These are phyloP conservation scores for barrel medic (Medicago truncatula) DNA, from an alignment of 306 rosid genomes.

Conservation along the genomic window DNA sequence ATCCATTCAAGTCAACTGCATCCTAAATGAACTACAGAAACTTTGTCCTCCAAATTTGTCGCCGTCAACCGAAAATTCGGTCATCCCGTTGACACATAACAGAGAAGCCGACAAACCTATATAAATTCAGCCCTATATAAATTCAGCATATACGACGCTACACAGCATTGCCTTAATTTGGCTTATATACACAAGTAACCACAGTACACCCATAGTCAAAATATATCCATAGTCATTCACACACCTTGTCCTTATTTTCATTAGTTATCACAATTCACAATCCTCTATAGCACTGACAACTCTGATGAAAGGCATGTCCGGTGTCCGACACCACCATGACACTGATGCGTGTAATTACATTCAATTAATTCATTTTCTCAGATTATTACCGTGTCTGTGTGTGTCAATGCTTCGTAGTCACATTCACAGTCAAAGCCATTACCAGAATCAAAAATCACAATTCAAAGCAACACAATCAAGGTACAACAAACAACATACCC, in stretches of 20 bases:
- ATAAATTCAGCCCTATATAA: constrained; percentile 34
- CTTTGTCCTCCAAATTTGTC: background rate
- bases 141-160: constrained; percentile 17
- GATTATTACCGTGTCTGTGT: no score
- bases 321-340: no score
- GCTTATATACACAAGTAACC: constrained; percentile 16
- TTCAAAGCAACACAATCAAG: constrained; percentile 16
- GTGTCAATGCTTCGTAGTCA: no score
- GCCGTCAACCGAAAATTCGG: constrained; percentile 1
- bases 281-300: no score
- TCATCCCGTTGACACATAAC: background rate
- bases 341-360: background rate
- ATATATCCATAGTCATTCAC: constrained; percentile 32
- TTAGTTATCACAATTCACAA: background rate
- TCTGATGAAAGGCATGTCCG: no score
- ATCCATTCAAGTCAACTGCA: constrained; percentile 35
- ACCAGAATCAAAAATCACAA: constrained; percentile 6
- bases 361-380: no score
- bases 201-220: background rate
- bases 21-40: constrained; percentile 24
- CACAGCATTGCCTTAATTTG: constrained; percentile 11
- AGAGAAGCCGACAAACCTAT: constrained; percentile 1
- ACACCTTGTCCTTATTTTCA: constrained; percentile 9
- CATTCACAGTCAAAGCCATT: background rate
- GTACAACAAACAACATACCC: constrained; percentile 61